A percentile compares a stretch with the other conserved stretches of the same genome.
phyloP scores from a whole-genome alignment of 225 moss, liverwort and hornwort genomes.

The Sphagnum tenellum region DNA sequence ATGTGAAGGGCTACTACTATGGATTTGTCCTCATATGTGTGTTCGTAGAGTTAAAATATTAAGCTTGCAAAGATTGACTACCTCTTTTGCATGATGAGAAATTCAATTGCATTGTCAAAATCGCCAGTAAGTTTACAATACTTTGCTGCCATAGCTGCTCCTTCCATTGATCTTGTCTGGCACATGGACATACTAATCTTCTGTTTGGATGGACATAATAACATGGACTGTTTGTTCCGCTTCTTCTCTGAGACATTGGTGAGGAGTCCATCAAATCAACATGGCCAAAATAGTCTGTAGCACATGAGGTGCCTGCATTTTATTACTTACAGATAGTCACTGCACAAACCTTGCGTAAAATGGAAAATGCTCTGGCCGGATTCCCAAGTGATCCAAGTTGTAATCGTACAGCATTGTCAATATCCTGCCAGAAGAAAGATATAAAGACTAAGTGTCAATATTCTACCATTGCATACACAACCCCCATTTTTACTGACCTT shows the following conservation, averaged over 20 bases:
- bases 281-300: not conserved
- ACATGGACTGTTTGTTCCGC: no score
- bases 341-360: constrained; percentile 38
- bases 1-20: no score
- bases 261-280: no score
- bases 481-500: no score
- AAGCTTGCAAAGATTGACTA: not conserved
- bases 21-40: no score
- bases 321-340: not conserved
- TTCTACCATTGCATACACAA: no score
- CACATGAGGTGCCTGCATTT: not conserved
- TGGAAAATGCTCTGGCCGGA: constrained; percentile 40
- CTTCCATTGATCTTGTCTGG: constrained; percentile 60
- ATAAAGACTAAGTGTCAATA: not conserved
- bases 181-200: not conserved
- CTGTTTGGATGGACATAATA: no score
- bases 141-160: constrained; percentile 38
- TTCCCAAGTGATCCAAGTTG: constrained; percentile 46
- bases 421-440: constrained; percentile 26
- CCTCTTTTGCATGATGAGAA: constrained; percentile 72
- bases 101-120: constrained; percentile 64
- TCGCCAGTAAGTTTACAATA: constrained; percentile 61
- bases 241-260: no score
- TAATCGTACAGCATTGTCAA: constrained; percentile 40
- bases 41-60: no score